Percentiles rank a stretch among this genome's conserved stretches.
Conservation (phyloP, 225 moss, liverwort and hornwort genomes). For the Antitrichia curtipendula region DNA sequence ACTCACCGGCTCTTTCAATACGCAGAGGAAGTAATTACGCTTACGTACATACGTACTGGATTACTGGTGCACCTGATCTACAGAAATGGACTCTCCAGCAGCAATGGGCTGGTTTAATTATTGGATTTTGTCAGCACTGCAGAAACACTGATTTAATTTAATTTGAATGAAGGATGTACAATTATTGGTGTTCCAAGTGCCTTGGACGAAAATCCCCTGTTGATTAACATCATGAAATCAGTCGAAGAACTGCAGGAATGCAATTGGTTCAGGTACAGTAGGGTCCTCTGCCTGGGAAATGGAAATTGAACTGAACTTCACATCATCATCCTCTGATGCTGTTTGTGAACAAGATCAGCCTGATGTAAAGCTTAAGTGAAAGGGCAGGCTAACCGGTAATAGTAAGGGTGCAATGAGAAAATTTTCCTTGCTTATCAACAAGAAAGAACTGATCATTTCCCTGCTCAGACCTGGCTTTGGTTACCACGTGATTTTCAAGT, state of each 20-base stretch:
- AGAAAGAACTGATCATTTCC: no score
- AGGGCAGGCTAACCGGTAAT: neutral
- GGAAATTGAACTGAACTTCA: neutral
- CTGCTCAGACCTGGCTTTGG: no score
- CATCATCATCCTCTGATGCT: neutral
- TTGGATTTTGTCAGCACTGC: neutral
- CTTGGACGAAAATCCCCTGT: neutral
- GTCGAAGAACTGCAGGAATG: neutral
- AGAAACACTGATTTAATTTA: neutral
- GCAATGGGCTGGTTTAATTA: neutral
- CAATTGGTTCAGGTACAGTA: neutral
- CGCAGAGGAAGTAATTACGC: neutral
- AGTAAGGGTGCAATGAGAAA: neutral
- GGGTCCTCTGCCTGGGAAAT: neutral
- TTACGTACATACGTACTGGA: neutral
- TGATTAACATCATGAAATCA: neutral
- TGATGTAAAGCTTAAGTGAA: neutral
- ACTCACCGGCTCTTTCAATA: neutral
- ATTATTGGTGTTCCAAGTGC: neutral
- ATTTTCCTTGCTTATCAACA: no score
- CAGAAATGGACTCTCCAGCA: neutral
- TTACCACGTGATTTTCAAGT: neutral
- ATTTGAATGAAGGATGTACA: neutral
- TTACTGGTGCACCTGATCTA: neutral
- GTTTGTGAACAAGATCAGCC: neutral